Evolutionary conservation across 2,329 filamentous ascomycete genomes (phyloP), one percentile per base, ranked within the genome.

Genomic region (Eurotiales sp.): DNA sequence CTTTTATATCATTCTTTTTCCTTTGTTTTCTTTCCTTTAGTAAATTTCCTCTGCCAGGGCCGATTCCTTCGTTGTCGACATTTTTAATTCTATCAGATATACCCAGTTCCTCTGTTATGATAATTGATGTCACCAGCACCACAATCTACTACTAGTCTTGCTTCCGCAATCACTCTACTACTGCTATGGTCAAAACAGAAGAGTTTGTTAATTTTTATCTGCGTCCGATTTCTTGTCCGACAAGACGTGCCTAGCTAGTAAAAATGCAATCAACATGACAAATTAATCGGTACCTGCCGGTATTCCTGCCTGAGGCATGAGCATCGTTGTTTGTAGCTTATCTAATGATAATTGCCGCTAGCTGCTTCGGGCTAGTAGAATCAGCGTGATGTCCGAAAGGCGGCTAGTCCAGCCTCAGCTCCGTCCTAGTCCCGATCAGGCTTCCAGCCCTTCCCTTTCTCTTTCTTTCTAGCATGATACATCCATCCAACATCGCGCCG

Each of bases 71-170:
- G 15, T 37, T 36, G 8, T 37, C 21, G 29, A 36, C 42, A 43
- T 37, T 43, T 21, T 50, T 37, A 50, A 22, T 50, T 43, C 40
- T 30, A 49, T 36, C 47, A 36, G 30, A 43, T 50, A 50, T 50
- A 50, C 47, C 47, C 47, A 14, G 21, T 37, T 50, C 41, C 47
- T 43, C 36, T 34, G 21, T 43, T 54, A 44, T 14, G 42, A 54
- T 51, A 51, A 46, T 30, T 44, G 23, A 50, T 54, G 43, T 45
- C 41, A 48, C 29, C 47, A 42, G 34, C 30, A 36, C 40, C 23
- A 21, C 25, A 42, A 19, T n/a, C 36, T 15, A 17, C 37, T 17
- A 14, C 27, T 25, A 34, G 15, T 42, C 5, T 39, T 30, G 10
- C 25, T 37, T 19, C 34, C 4, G 21, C 34, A 37, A 37, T 37